A percentile compares a stretch with the other conserved stretches of the same genome.
Evolutionary conservation across 2,329 filamentous ascomycete species (phyloP).

Genomic region (Neospermospora avenae): DNA sequence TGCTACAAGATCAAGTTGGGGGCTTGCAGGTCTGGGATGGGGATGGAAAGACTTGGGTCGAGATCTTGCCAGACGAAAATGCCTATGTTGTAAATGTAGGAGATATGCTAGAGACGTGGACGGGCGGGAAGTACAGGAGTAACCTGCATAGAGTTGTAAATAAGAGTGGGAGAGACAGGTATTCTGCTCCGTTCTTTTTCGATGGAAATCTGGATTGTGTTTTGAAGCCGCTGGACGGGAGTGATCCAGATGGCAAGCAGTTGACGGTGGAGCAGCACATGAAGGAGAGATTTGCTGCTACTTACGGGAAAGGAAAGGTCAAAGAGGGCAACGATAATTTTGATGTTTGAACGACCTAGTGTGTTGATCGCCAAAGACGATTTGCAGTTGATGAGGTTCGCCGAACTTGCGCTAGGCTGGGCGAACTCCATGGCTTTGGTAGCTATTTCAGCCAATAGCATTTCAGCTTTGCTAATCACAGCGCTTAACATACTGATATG

Average conservation of each 20-base stretch:
- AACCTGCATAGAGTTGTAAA: constrained; percentile 54
- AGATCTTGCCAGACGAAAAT: constrained; percentile 41
- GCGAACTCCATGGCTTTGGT: too few relatives aligned
- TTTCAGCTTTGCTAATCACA: not conserved
- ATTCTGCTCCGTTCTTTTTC: constrained; percentile 53
- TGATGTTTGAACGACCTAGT: constrained; percentile 7
- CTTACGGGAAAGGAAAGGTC: constrained; percentile 26
- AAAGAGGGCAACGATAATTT: constrained; percentile 16
- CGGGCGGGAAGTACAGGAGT: constrained; percentile 48
- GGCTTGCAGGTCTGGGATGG: constrained; percentile 50
- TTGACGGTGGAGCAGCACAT: constrained; percentile 31
- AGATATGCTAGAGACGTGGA: constrained; percentile 48
- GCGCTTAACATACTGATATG: too few relatives aligned
- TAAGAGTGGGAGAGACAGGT: constrained; percentile 45
- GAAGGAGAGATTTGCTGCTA: constrained; percentile 28
- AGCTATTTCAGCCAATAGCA: too few relatives aligned
- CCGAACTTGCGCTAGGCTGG: too few relatives aligned
- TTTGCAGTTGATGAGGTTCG: not conserved
- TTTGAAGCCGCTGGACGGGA: constrained; percentile 28
- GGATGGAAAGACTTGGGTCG: constrained; percentile 39
- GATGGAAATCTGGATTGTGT: constrained; percentile 48
- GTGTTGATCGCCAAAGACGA: not conserved
- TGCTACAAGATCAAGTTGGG: constrained; percentile 47
- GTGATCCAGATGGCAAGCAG: constrained; percentile 14
- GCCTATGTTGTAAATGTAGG: constrained; percentile 51